Conservation (phyloP, 2,329 filamentous ascomycete genomes). For the Diatrype stigma region DNA sequence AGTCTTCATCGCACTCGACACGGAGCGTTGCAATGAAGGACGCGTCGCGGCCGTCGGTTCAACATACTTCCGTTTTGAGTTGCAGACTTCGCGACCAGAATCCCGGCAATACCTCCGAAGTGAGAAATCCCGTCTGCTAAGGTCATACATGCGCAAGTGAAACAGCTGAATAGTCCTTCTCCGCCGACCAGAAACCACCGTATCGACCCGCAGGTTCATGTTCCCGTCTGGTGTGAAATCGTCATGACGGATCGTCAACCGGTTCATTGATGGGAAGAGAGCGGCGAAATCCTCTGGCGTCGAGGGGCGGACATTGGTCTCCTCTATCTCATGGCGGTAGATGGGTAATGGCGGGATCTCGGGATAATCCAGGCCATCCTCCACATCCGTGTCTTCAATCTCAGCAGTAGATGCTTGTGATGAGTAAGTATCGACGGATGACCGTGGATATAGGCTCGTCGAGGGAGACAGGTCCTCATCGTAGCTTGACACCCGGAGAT, state of each 20-base stretch:
- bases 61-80: slow-evolving; percentile 67
- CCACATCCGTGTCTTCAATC: slow-evolving; percentile 33
- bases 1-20: slow-evolving; percentile 47
- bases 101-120: slow-evolving; percentile 87
- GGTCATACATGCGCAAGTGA: slow-evolving; percentile 90
- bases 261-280: slow-evolving; percentile 80
- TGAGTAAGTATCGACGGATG: slow-evolving; percentile 78
- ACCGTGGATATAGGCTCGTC: slow-evolving; percentile 43
- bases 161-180: slow-evolving; percentile 74
- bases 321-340: slow-evolving; percentile 58
- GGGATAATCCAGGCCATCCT: slow-evolving; percentile 30
- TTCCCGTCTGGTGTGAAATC: slow-evolving; percentile 88
- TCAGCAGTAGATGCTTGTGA: slow-evolving; percentile 61
- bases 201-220: slow-evolving; percentile 92
- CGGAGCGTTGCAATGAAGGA: slow-evolving; percentile 41
- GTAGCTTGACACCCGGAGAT: slow-evolving; percentile 15
- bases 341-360: slow-evolving; percentile 52
- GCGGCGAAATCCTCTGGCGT: slow-evolving; percentile 77
- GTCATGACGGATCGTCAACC: slow-evolving; percentile 81
- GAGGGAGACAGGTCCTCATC: slow-evolving; percentile 35
- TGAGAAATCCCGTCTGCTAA: slow-evolving; percentile 82
- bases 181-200: slow-evolving; percentile 61
- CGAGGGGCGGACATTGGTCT: slow-evolving; percentile 66
- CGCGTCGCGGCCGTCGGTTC: slow-evolving; percentile 39
- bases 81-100: slow-evolving; percentile 89